These are phyloP conservation scores for Neurospora terricola DNA, from an alignment of 495 filamentous ascomycete genomes.

Conservation along the genomic window DNA sequence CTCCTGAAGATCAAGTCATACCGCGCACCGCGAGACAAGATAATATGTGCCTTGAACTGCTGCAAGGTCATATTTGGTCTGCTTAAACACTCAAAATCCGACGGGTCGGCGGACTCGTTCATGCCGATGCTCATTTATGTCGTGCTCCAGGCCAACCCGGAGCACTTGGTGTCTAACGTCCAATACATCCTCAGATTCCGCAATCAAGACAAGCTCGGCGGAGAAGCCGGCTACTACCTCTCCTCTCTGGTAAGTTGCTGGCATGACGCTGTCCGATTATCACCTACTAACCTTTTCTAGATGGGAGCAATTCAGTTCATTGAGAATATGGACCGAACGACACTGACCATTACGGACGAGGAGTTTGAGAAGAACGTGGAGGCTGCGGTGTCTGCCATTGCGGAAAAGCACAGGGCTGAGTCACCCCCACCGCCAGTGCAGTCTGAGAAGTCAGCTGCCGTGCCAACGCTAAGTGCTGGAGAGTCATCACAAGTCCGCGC, in stretches of 20 bases:
- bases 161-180: slow-evolving; percentile 92
- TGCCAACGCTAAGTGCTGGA: slow-evolving; percentile 26
- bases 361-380: slow-evolving; percentile 95
- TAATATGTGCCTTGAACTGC: slow-evolving; percentile 96
- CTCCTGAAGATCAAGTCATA: slow-evolving; percentile 93
- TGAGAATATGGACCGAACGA: slow-evolving; percentile 89
- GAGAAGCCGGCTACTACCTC: slow-evolving; percentile 95
- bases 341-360: slow-evolving; percentile 82
- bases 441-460: slow-evolving; percentile 52
- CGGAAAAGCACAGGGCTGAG: slow-evolving; percentile 65
- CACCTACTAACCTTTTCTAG: slow-evolving; percentile 30
- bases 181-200: slow-evolving; percentile 96
- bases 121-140: slow-evolving; percentile 94
- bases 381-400: slow-evolving; percentile 90
- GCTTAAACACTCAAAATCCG: slow-evolving; percentile 80
- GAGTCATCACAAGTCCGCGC: slow-evolving; percentile 25
- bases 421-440: slow-evolving; percentile 35
- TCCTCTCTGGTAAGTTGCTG: slow-evolving; percentile 68
- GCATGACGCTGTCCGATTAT: background rate
- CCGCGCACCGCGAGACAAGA: slow-evolving; percentile 90
- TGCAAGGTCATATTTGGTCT: slow-evolving; percentile 99
- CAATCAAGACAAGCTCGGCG: slow-evolving; percentile 92
- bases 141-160: slow-evolving; percentile 86
- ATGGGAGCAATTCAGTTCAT: slow-evolving; percentile 96
- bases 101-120: slow-evolving; percentile 93